Evolutionary conservation across 2,329 filamentous ascomycete genomes (phyloP).

Genomic region (Fusarium albosuccineum): DNA sequence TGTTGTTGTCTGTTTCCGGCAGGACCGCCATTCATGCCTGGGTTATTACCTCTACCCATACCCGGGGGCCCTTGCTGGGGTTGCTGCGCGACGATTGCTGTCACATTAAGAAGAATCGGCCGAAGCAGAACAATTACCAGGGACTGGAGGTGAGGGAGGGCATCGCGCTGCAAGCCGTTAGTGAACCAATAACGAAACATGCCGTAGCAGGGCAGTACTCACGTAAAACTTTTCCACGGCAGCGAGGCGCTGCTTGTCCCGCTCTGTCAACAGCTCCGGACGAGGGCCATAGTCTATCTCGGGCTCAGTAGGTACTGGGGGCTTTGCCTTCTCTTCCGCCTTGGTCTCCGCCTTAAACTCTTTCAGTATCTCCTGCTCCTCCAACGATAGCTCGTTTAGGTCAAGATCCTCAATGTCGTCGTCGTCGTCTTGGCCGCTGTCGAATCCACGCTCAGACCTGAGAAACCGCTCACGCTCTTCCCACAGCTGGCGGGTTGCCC

Average conservation of each 20-base stretch:
- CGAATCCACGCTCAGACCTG: conserved; percentile 93
- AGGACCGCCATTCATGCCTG: conserved; percentile 57
- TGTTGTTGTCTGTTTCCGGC: conserved; percentile 46
- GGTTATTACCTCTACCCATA: conserved; percentile 55
- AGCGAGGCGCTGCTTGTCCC: conserved; percentile 73
- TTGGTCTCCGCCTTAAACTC: conserved; percentile 56
- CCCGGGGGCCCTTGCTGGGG: conserved; percentile 61
- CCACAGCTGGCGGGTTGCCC: conserved; percentile 94
- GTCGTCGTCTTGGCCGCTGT: conserved; percentile 62
- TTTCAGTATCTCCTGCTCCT: conserved; percentile 56
- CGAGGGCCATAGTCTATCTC: conserved; percentile 63
- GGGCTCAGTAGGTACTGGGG: conserved; percentile 34
- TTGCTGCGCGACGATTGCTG: conserved; percentile 79
- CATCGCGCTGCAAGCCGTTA: conserved; percentile 67
- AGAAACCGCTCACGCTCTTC: conserved; percentile 92
- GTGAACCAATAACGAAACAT: background rate
- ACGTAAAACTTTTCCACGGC: conserved; percentile 89
- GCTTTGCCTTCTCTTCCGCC: conserved; percentile 42
- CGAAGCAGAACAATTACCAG: conserved; percentile 93
- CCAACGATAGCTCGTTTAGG: conserved; percentile 58
- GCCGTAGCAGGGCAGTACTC: conserved; percentile 54
- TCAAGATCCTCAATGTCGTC: conserved; percentile 63
- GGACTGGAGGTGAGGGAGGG: conserved; percentile 89
- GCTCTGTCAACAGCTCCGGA: conserved; percentile 61
- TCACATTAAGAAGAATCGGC: conserved; percentile 88